Evolutionary conservation across 805 yeast genomes (phyloP).

Genomic region (Schizosaccharomyces lindneri): DNA sequence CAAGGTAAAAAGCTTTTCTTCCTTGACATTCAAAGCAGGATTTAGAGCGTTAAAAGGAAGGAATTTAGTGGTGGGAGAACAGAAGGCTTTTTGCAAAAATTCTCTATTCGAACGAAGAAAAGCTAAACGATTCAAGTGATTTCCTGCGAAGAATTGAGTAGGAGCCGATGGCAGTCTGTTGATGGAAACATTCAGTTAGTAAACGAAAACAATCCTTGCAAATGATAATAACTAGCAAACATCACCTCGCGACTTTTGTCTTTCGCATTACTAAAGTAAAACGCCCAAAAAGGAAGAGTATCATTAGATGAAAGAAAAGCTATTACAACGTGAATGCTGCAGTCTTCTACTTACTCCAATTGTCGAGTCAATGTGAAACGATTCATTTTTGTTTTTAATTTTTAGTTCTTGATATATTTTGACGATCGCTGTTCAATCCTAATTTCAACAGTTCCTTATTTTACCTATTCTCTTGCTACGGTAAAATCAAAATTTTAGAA

Average conservation of each 20-base stretch:
- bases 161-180: neutral
- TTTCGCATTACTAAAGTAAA: no score
- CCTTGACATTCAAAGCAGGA: slow-evolving; percentile 6
- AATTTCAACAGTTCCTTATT: no score
- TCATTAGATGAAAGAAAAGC: neutral
- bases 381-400: neutral
- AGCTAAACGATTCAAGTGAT: slow-evolving; percentile 36
- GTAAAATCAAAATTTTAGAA: no score
- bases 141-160: slow-evolving; percentile 20
- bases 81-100: slow-evolving; percentile 24
- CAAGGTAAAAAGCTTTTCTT: slow-evolving; percentile 14
- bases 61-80: slow-evolving; percentile 25
- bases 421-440: no score
- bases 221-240: neutral
- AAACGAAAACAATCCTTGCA: neutral
- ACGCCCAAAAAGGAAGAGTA: no score
- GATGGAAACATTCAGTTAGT: neutral
- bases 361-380: neutral
- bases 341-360: neutral
- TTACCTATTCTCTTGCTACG: no score
- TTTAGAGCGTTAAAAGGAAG: slow-evolving; percentile 17
- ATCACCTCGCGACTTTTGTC: no score
- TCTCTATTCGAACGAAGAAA: slow-evolving; percentile 32
- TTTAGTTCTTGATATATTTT: no score
- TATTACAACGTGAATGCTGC: neutral